Base-by-base conservation (phyloP, 768 basidiomycete species). In the Boletus sp. region DNA sequence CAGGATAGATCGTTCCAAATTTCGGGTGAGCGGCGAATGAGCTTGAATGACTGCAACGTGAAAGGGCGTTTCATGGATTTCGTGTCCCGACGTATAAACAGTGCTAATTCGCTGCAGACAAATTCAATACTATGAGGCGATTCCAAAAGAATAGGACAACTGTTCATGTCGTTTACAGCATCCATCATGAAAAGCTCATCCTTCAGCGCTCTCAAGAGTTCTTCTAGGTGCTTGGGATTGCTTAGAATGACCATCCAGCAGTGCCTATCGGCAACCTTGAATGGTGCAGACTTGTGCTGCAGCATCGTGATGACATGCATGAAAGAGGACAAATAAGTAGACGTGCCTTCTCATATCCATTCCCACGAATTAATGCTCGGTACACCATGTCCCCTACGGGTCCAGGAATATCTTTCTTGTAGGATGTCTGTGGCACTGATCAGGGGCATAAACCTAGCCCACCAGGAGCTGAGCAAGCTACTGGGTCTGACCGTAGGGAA, bases 161-260 rank as follows among this genome's bases (percentile, higher is more conserved):
- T 49, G 12, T 74, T 53, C 49, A 80, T 80, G 24, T 78, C 73
- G 10, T 55, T 61, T 6, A 59, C 52, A 0, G 72, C 72, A 33
- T 67, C 71, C 0, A 20, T 7, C n/a, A 72, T 58, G 5, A 77
- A 78, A 17, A 82, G 56, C 12, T 64, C 60, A 18, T 74, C n/a
- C n/a, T 77, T 20, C 3, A 18, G 14, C 14, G 77, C 76, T 46
- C 65, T 76, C 0, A 69, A 59, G 4, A 82, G 32, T 41, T 82
- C 80, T 3, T 80, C 74, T 15, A 79, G 58, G 7, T 72, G 55
- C 24, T 64, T 53, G 1, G 57, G 59, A 5, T 71, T 67, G 15
- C 65, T 69, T 0, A 76, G 59, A 12, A 82, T 48, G 24, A 82
- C 72, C 0, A 69, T 55, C 80, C 80, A 82, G 7, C 32, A 3